Evolutionary conservation across 2,329 filamentous ascomycete genomes (phyloP).

Genomic region (Alternaria dauci): DNA sequence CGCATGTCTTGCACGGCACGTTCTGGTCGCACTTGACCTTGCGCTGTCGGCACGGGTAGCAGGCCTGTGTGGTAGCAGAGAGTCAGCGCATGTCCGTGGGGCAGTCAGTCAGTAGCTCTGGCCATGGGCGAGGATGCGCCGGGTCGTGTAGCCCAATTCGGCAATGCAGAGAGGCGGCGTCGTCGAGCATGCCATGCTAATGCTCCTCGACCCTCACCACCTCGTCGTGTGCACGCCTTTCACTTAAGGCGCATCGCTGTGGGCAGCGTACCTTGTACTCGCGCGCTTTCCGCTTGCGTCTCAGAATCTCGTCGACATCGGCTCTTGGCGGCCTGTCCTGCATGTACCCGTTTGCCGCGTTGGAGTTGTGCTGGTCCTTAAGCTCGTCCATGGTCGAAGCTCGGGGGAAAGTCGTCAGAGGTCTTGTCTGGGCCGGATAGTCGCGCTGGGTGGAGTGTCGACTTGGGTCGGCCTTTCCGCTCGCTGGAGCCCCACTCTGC

Average conservation of each 20-base stretch:
- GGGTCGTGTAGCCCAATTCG: constrained; percentile 27
- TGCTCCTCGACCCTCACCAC: background rate
- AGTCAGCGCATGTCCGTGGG: constrained; percentile 33
- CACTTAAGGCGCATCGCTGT: constrained; percentile 4
- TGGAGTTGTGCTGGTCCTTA: constrained; percentile 36
- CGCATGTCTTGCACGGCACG: constrained; percentile 60
- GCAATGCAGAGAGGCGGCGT: constrained; percentile 17
- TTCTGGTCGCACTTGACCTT: constrained; percentile 59
- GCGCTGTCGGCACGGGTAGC: constrained; percentile 60
- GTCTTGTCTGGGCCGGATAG: constrained; percentile 27
- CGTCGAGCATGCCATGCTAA: background rate
- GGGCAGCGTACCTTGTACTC: constrained; percentile 57
- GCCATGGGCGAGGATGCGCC: constrained; percentile 17
- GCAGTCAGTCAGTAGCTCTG: constrained; percentile 23
- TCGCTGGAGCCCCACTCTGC: constrained; percentile 24
- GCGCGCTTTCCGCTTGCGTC: constrained; percentile 60
- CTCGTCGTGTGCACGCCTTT: background rate
- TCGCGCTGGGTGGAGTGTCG: constrained; percentile 24
- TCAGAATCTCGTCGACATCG: constrained; percentile 60
- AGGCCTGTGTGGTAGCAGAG: constrained; percentile 44
- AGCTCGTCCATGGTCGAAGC: constrained; percentile 42
- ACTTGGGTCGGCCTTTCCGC: constrained; percentile 21
- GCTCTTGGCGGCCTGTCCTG: constrained; percentile 53
- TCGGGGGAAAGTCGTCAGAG: constrained; percentile 26
- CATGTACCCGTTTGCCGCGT: constrained; percentile 33